Conservation (phyloP, 1,284 basidiomycete species). For the Testicularia cyperi region DNA sequence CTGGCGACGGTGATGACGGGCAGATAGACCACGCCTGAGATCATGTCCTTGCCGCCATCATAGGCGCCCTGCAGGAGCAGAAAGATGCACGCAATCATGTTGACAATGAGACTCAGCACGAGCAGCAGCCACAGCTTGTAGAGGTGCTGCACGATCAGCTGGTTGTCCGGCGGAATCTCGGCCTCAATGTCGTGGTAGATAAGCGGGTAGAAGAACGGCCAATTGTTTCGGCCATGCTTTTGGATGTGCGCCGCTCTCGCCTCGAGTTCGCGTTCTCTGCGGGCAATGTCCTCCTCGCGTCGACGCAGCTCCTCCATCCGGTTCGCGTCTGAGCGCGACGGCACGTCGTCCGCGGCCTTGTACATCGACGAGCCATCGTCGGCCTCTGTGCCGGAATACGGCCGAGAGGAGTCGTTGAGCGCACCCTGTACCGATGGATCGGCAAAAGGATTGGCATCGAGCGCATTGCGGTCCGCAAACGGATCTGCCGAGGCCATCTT, state of each 20-base stretch:
- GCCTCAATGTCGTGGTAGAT: constrained; percentile 88
- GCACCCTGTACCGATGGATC: constrained; percentile 59
- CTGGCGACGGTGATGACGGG: constrained; percentile 77
- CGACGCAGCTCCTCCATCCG: constrained; percentile 70
- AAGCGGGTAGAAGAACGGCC: constrained; percentile 86
- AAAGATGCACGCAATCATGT: constrained; percentile 86
- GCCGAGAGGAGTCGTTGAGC: constrained; percentile 36
- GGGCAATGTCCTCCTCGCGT: constrained; percentile 76
- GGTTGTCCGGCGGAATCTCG: constrained; percentile 81
- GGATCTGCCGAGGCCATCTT: no score
- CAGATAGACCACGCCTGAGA: constrained; percentile 72
- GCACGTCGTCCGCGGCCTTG: constrained; percentile 36
- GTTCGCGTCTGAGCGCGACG: constrained; percentile 57
- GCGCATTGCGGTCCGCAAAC: constrained; percentile 48
- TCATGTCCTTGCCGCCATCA: constrained; percentile 78
- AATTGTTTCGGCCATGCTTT: constrained; percentile 81
- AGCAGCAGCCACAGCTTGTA: constrained; percentile 62
- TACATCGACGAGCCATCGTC: constrained; percentile 32
- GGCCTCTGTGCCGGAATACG: constrained; percentile 37
- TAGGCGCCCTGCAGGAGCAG: constrained; percentile 74
- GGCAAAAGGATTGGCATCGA: constrained; percentile 61
- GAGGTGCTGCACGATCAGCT: constrained; percentile 76
- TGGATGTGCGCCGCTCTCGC: constrained; percentile 69
- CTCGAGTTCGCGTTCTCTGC: constrained; percentile 72
- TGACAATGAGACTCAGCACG: constrained; percentile 75